Evolutionary conservation across 1,284 basidiomycete genomes (phyloP), one percentile per base, ranked within the genome.

Genomic region (Irpex sp.): DNA sequence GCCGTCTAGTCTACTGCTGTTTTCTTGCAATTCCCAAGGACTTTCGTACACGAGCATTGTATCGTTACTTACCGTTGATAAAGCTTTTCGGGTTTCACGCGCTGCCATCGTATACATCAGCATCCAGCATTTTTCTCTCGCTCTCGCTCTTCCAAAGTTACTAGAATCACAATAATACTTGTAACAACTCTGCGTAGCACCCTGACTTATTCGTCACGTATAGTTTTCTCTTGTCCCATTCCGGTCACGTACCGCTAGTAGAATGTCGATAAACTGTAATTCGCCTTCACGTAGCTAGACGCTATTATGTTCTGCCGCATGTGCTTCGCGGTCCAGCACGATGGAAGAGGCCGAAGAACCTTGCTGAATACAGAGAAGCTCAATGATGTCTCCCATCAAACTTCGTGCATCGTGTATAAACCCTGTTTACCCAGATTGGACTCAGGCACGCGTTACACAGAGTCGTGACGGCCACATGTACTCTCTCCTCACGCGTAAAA

Each of bases 31-130:
- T 65, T 58, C 51, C 54, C 64, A 66, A 64, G 66, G 66, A 65
- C 67, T 58, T 59, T 58, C 40, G 58, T 58, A 64, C 61, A 64
- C 62, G 64, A 67, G 59, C 65, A 64, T 65, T 68, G 69, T 69
- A 69, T 67, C 66, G 64, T 59, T 69, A 69, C 64, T 57, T 57
- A 61, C 49, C 54, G 54, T 63, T 57, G 61, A 63, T 63, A 64
- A 64, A 60, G 64, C 67, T 61, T 26, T 59, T 65, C 66, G 61
- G 60, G 68, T 65, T 56, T 26, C 64, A 59, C 64, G 51, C 26
- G 19, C 37, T 60, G 61, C 67, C 60, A 58, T 62, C 52, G 47
- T 59, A 60, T 61, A 63, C 60, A 62, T 65, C 60, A 59, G 48
- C 57, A 62, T 62, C 26, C 26, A 26, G 26, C 26, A 26, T 60